Evolutionary conservation across 805 yeast species (phyloP).

Genomic region (Candida dendrica): DNA sequence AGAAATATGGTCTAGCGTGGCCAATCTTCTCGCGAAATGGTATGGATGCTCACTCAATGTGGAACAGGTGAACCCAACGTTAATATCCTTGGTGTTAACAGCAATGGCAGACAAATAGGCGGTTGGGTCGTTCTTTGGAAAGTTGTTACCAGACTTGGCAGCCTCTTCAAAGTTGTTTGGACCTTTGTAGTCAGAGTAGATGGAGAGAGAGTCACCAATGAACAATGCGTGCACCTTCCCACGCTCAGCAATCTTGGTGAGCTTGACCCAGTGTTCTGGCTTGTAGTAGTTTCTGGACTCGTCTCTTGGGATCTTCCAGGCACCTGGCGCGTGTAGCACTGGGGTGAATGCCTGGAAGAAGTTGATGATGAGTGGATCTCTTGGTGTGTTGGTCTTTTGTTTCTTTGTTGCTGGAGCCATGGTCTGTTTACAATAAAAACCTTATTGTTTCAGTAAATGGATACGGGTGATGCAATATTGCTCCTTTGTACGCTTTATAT

Average conservation of each 20-base stretch:
- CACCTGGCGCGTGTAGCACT: conserved; percentile 1
- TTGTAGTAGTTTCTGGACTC: not conserved
- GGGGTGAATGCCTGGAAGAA: conserved; percentile 1
- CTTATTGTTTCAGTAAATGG: too few species aligned
- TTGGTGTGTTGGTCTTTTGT: not conserved
- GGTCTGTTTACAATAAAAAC: not conserved
- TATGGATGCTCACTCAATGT: conserved; percentile 37
- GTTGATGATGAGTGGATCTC: not conserved
- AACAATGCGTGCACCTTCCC: conserved; percentile 29
- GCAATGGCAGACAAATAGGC: conserved; percentile 29
- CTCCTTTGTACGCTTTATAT: too few species aligned
- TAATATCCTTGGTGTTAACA: conserved; percentile 28
- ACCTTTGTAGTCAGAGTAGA: conserved; percentile 31
- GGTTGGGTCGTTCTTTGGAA: conserved; percentile 27
- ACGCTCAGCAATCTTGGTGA: conserved; percentile 25
- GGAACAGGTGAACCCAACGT: conserved; percentile 33
- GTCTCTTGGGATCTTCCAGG: not conserved
- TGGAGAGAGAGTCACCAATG: conserved; percentile 30
- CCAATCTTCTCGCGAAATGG: conserved; percentile 32
- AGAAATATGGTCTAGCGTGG: conserved; percentile 35
- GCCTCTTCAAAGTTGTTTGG: conserved; percentile 25
- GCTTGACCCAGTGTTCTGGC: conserved; percentile 25
- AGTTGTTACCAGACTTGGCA: conserved; percentile 18
- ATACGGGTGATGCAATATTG: too few species aligned
- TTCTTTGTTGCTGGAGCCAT: not conserved